Base-by-base conservation (phyloP, 139 green algal genomes). In the Tetratostichococcus sp. region DNA sequence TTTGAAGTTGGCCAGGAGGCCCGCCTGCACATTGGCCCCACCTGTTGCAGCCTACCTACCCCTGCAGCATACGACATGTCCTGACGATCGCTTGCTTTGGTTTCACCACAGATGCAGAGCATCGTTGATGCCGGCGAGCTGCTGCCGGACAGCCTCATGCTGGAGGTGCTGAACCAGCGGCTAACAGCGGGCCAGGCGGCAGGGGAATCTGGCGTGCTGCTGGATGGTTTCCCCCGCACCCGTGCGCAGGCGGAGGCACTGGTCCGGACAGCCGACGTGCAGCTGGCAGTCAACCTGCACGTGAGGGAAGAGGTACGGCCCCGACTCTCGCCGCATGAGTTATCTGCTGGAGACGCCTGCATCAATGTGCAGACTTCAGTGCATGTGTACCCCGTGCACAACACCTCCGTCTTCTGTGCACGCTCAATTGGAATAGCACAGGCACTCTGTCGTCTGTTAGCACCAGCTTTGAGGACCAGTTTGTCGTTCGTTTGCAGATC, bases 191-290 rank as follows among this genome's bases (percentile, higher is more conserved):
- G 82, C 1, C 67, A 62, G 1, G 69, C 28, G 8, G 59, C 71
- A 4, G 87, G 88, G 19, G 87, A 94, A 73, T 30, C 58, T 6
- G 96, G 96, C 25, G 66, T 78, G 71, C 80, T 99, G 30, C 82
- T 99, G 25, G 96, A 99, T 80, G 96, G 96, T 35, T 99, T 97
- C 67, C 95, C 77, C 90, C 88, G 95, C 71, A 97, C 93, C 2
- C 70, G 50, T 0, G 22, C 69, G 21, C 89, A 96, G 78, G 92
- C 93, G 28, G 79, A 90, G 76, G 77, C 84, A 39, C 82, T 98
- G 71, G 71, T 88, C 0, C 19, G 57, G 19, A 78, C 89, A n/a
- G 74, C 82, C 1, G 72, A 90, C 43, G 81, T 97, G 3, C 75
- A 92, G 30, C 79, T 96, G 32, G 95, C 92, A 0, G 50, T 99